A percentile compares a stretch with the other conserved stretches of the same genome.
Conservation (phyloP, 495 filamentous ascomycete species). For the Schizothecium vesticola region DNA sequence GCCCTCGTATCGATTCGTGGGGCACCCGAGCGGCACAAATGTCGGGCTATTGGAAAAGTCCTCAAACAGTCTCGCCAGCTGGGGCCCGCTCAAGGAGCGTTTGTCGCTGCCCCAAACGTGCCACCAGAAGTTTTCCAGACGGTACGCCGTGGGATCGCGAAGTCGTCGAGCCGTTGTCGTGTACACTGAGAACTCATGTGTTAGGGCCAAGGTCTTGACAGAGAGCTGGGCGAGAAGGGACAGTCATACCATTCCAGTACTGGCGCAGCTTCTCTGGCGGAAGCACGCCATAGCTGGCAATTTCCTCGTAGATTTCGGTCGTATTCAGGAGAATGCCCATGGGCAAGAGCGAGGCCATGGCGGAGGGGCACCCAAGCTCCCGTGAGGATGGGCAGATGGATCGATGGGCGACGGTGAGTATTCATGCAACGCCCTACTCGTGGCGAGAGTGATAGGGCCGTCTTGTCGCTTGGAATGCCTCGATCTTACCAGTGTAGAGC, state of each 20-base stretch:
- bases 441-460: neutral
- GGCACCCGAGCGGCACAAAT: conserved; percentile 43
- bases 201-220: neutral
- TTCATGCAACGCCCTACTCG: neutral
- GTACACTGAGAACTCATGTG: conserved; percentile 38
- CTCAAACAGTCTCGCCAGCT: conserved; percentile 43
- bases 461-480: neutral
- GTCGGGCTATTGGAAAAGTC: conserved; percentile 45
- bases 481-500: neutral
- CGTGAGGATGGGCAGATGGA: neutral
- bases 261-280: conserved; percentile 44
- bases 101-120: conserved; percentile 50
- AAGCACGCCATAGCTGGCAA: conserved; percentile 43
- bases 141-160: conserved; percentile 47
- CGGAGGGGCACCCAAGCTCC: neutral
- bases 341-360: conserved; percentile 37
- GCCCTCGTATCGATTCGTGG: conserved; percentile 39
- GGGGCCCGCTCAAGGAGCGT: conserved; percentile 38
- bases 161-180: conserved; percentile 46
- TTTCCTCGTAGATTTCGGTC: conserved; percentile 37
- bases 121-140: conserved; percentile 54
- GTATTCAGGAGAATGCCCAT: conserved; percentile 46
- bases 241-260: conserved; percentile 45
- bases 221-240: neutral
- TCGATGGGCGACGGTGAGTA: neutral